Evolutionary conservation across 352 stramenopile genomes (phyloP), one percentile per base, ranked within the genome.

Genomic region (Pythium dissimile): DNA sequence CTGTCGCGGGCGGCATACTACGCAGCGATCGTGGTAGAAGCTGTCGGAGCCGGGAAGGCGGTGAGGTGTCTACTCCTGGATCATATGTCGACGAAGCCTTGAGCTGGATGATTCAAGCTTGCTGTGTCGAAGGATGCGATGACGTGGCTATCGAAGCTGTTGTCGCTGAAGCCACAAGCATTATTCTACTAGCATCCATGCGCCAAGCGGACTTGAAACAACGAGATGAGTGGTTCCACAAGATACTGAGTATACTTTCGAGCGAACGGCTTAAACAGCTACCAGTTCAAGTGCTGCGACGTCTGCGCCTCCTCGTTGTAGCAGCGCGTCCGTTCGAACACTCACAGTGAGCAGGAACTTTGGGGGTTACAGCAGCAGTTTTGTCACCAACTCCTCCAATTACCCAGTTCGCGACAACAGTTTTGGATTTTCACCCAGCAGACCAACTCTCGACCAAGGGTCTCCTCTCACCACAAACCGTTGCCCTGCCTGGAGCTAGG

Each of bases 171-270:
- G 27, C 53, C 30, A 37, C 32, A 2, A 32, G 46, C 20, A 8
- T 64, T 13, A 16, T 59, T 31, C 1, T 59, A 1, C 39, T 27
- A 11, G 8, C 59, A 16, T 54, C 57, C 8, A 48, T 31, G 2
- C 26, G 47, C 21, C 24, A 35, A 34, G 27, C 12, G 10, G n/a
- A 6, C 21, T 20, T 23, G 20, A 46, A 52, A 21, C 53, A 59
- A 7, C 60, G 53, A 8, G 43, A 59, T 15, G 20, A 55, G 24
- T 55, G 52, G 41, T 20, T 68, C 18, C 31, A 20, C 20, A n/a
- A 64, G 23, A 38, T 68, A 13, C 54, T 68, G 1, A 27, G 45
- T n/a, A 44, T 50, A 15, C 48, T 68, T 15, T 47, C 61, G 27
- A 26, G 32, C 5, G 28, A 44, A 7, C 46, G 48, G n/a, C 42